Evolutionary conservation across 371 early-diverging fungal species (phyloP), one percentile per base, ranked within the genome.

Genomic region (Actinomortierella ambigua): DNA sequence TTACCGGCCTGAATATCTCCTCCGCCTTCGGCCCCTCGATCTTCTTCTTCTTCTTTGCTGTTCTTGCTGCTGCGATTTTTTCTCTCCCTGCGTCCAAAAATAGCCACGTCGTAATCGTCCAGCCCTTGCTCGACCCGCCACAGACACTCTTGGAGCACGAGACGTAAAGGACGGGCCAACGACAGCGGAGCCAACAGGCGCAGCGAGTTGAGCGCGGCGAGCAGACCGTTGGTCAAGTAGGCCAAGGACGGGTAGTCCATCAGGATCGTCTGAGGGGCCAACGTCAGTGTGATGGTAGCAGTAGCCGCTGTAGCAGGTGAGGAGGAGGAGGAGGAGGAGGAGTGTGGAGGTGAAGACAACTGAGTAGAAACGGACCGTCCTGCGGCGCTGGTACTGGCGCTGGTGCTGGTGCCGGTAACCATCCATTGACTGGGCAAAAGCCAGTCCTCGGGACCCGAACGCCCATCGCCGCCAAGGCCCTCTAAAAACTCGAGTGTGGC

Each of bases 221-320:
- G 79, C 40, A 88, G 84, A 8, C 80, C 77, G 65, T 92, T 92
- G 50, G 89, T 82, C n/a, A 90, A 84, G 14, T 83, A 70, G 1
- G 90, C 93, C 5, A 91, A 70, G 1, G 86, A 81, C 1, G 91
- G 93, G 59, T 89, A 88, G 40, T 85, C 80, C 20, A 90, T 78
- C n/a, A 91, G 69, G 23, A 81, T 65, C 52, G 81, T 75, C 7
- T 88, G 89, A 15, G 90, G 89, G 4, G 78, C 60, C 51, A 82
- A 62, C 41, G 64, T 53, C 9, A 65, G 43, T 39, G 63, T 26
- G 14, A 24, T 39, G 15, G 40, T 28, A n/a, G 28, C 57, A 1
- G 51, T 9, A 1, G 20, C 54, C 22, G 55, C 42, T 15, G 59
- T 28, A 57, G n/a, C 17, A 1, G 24, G 20, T 24, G 57, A 23